Percentiles rank a stretch among this genome's conserved stretches.
These are phyloP conservation scores for Coemansia sp. DNA, from an alignment of 192 early-diverging fungal species.

Conservation along the genomic window DNA sequence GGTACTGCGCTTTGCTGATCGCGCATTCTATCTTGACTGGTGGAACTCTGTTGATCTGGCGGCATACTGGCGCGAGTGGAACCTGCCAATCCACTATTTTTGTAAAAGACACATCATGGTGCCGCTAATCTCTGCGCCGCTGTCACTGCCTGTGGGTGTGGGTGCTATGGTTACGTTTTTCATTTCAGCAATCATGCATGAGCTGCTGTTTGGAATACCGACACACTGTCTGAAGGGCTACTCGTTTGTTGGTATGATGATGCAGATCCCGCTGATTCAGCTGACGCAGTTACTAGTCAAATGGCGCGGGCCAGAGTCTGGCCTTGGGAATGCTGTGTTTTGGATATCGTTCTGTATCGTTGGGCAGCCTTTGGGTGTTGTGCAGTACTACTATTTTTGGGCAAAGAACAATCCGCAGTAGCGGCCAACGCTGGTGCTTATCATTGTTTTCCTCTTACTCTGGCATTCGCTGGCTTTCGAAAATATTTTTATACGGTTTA, in stretches of 20 bases:
- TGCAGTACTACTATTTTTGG: slow-evolving; percentile 76
- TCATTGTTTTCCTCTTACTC: background rate
- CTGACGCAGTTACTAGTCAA: slow-evolving; percentile 67
- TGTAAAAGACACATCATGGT: slow-evolving; percentile 89
- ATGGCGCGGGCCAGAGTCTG: slow-evolving; percentile 67
- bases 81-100: slow-evolving; percentile 83
- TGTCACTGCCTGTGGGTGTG: slow-evolving; percentile 55
- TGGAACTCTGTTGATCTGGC: slow-evolving; percentile 81
- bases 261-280: slow-evolving; percentile 75
- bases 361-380: slow-evolving; percentile 72
- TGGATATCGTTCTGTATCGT: slow-evolving; percentile 83
- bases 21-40: slow-evolving; percentile 86
- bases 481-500: background rate
- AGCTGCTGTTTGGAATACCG: slow-evolving; percentile 82
- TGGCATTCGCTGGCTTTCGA: background rate
- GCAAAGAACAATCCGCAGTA: slow-evolving; percentile 49
- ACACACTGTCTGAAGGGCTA: slow-evolving; percentile 77
- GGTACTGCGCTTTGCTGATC: slow-evolving; percentile 82
- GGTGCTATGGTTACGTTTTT: slow-evolving; percentile 71
- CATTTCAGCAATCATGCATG: slow-evolving; percentile 85
- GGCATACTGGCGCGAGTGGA: slow-evolving; percentile 91
- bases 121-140: slow-evolving; percentile 69
- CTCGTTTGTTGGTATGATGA: slow-evolving; percentile 80
- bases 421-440: background rate
- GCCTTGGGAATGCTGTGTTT: slow-evolving; percentile 75